Conservation (phyloP, 208 protist species). For the Acanthamoeba lenticulata region DNA sequence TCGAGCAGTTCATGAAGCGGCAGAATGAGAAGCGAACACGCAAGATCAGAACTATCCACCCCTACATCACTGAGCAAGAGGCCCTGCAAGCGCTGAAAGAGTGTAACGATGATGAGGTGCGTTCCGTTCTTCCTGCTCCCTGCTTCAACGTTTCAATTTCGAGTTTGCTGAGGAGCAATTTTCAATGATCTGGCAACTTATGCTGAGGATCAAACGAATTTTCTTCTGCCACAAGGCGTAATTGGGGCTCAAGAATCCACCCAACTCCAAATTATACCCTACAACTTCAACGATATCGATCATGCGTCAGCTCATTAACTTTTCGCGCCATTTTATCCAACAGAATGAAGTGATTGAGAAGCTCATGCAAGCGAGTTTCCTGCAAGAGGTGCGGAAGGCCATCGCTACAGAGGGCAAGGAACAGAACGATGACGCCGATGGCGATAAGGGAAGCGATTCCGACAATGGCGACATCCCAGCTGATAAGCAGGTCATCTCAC, state of each 20-base stretch:
- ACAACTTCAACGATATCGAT: neutral
- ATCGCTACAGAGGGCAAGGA: neutral
- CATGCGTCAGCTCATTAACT: neutral
- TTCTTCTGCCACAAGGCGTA: neutral
- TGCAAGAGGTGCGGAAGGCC: constrained; percentile 31
- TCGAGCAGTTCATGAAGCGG: constrained; percentile 69
- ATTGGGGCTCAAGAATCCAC: neutral
- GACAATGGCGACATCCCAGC: constrained; percentile 5
- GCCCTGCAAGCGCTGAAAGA: constrained; percentile 66
- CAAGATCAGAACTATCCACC: constrained; percentile 59
- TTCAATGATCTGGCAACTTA: neutral
- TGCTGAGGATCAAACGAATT: neutral
- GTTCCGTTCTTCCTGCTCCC: neutral
- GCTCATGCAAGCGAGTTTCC: constrained; percentile 37
- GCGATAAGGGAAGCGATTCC: constrained; percentile 31
- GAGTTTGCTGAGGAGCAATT: neutral
- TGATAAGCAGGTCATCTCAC: constrained; percentile 27
- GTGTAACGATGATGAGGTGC: constrained; percentile 71
- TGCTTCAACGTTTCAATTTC: neutral
- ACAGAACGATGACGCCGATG: neutral
- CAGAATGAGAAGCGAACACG: constrained; percentile 40
- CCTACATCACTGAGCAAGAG: constrained; percentile 61
- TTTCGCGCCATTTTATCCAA: constrained; percentile 13
- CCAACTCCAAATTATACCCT: neutral
- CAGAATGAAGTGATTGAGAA: constrained; percentile 49